phyloP scores from a whole-genome alignment of 371 early-diverging fungal species.

The Mucor racemosus region DNA sequence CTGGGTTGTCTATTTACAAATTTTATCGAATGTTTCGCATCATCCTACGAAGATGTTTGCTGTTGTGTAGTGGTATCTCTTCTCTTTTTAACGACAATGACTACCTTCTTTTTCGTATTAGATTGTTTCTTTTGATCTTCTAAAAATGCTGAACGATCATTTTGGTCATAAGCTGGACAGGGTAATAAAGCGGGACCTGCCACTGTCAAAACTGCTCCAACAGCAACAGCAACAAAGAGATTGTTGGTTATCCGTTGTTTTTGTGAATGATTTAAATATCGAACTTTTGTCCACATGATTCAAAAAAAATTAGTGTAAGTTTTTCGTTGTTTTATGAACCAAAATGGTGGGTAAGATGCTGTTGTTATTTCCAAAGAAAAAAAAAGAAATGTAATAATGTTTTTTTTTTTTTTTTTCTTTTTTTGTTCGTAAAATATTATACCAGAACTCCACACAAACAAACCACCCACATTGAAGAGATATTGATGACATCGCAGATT shows the following conservation, averaged over 20 bases:
- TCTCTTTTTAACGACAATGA: slow-evolving; percentile 36
- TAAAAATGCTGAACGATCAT: slow-evolving; percentile 49
- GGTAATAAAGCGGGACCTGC: slow-evolving; percentile 52
- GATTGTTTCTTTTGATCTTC: slow-evolving; percentile 44
- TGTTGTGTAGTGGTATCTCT: slow-evolving; percentile 21
- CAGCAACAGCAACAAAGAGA: slow-evolving; percentile 51
- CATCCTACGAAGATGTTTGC: not conserved
- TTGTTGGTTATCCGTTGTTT: slow-evolving; percentile 53
- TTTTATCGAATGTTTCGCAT: slow-evolving; percentile 1
- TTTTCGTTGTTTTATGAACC: not conserved
- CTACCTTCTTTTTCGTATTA: slow-evolving; percentile 34
- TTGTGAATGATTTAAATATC: slow-evolving; percentile 53
- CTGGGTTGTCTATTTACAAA: not conserved
- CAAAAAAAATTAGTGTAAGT: slow-evolving; percentile 13
- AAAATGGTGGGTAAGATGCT: not conserved
- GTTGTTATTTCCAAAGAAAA: not conserved
- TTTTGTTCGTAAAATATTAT: not conserved
- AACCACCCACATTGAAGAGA: not conserved
- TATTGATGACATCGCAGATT: slow-evolving; percentile 2
- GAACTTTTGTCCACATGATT: slow-evolving; percentile 33
- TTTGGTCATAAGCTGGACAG: slow-evolving; percentile 56
- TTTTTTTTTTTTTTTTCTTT: not conserved
- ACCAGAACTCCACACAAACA: not conserved
- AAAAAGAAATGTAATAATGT: not conserved
- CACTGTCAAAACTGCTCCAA: slow-evolving; percentile 51